Conservation (phyloP, 305 asterid species). For the Solanum aculeatissimum region DNA sequence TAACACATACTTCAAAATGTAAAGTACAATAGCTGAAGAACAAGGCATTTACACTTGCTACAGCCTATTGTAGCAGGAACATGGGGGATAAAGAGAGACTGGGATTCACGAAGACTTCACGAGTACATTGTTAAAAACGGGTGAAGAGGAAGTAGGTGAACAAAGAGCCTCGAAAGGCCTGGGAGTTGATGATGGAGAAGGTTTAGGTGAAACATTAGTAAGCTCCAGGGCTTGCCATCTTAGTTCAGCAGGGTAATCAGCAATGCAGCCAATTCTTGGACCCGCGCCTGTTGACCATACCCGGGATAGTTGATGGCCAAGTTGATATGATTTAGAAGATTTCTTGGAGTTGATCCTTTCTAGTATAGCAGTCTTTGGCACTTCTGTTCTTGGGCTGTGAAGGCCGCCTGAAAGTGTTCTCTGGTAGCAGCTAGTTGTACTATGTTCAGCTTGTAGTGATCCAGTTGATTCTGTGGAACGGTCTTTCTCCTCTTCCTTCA, state of each 20-base stretch:
- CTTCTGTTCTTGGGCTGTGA: constrained; percentile 56
- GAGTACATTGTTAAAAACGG: not conserved
- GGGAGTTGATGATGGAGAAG: not conserved
- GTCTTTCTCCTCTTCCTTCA: constrained; percentile 15
- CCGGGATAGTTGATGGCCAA: constrained; percentile 51
- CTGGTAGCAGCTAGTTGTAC: constrained; percentile 16
- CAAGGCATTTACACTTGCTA: not conserved
- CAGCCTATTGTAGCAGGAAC: not conserved
- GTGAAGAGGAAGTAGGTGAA: not conserved
- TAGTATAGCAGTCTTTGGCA: constrained; percentile 47
- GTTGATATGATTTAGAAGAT: constrained; percentile 56
- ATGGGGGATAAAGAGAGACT: too few species aligned
- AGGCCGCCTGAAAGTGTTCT: constrained; percentile 78
- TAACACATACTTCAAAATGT: not conserved
- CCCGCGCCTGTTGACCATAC: constrained; percentile 90
- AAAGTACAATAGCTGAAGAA: not conserved
- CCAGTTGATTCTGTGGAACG: constrained; percentile 12
- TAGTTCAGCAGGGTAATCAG: constrained; percentile 77
- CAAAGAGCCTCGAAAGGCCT: not conserved
- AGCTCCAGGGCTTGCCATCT: constrained; percentile 80
- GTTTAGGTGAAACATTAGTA: constrained; percentile 61
- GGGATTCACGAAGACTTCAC: not conserved
- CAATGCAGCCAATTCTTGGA: constrained; percentile 47
- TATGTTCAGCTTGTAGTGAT: constrained; percentile 5
- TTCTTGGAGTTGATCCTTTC: constrained; percentile 73